A percentile compares a stretch with the other conserved stretches of the same genome.
Conservation (phyloP, 148 eudicot species). For the Rhododendron vialii region DNA sequence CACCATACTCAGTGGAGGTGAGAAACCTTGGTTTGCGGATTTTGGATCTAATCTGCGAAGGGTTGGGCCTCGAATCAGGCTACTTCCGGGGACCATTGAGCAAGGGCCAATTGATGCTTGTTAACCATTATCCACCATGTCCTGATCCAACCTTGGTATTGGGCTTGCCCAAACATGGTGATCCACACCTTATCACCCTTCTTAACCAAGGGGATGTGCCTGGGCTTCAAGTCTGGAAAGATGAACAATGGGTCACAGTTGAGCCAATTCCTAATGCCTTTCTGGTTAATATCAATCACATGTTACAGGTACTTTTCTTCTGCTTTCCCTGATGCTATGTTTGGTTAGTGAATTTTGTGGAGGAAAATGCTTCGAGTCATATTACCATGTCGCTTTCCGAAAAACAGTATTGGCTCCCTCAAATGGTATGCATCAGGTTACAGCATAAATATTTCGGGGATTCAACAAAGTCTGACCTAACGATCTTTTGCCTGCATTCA, state of each 20-base stretch:
- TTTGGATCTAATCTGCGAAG: constrained; percentile 20
- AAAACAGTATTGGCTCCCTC: too few relatives aligned
- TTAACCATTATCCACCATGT: constrained; percentile 26
- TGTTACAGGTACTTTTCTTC: not conserved
- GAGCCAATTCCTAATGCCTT: constrained; percentile 17
- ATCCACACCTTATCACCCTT: constrained; percentile 11
- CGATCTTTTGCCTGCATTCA: too few relatives aligned
- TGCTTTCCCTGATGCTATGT: not conserved
- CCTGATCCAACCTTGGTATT: constrained; percentile 22
- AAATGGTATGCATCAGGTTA: too few relatives aligned
- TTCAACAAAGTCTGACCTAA: too few relatives aligned
- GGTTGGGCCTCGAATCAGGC: constrained; percentile 18
- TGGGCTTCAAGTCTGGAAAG: constrained; percentile 18
- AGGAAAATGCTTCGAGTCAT: not conserved
- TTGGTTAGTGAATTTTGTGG: not conserved
- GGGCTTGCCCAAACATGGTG: constrained; percentile 20
- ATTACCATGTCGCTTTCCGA: too few relatives aligned
- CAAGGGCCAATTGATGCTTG: not conserved
- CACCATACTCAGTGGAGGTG: not conserved
- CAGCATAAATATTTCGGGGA: too few relatives aligned
- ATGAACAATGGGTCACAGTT: constrained; percentile 13
- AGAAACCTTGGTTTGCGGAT: not conserved
- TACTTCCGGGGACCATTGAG: constrained; percentile 5
- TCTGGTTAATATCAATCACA: constrained; percentile 6
- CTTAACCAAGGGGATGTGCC: constrained; percentile 6